Evolutionary conservation across 768 basidiomycete species (phyloP), one percentile per base, ranked within the genome.

Genomic region (Tremella mesenterica): DNA sequence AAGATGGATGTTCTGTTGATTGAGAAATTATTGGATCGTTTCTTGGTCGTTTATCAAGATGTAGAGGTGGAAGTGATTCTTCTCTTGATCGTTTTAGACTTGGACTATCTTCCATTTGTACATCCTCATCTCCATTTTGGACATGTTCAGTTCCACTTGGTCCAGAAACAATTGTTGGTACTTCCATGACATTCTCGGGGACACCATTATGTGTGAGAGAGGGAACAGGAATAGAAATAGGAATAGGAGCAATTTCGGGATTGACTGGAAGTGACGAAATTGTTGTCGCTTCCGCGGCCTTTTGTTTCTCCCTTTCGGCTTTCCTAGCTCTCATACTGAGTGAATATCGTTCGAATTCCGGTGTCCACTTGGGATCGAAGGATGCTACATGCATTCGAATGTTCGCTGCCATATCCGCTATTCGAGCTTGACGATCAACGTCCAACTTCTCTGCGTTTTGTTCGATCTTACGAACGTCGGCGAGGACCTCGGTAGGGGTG

Each of bases 281-380:
- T n/a, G n/a, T n/a, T 8, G 27, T 21, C 30, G 41, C 39, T n/a
- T 23, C 46, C 20, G 38, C 38, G 4, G 38, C 38, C 44, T 57
- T 59, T 33, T 30, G 30, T 49, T 75, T 68, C 44, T 65, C 65
- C 28, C 59, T 62, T 29, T 59, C 58, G 8, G 60, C 61, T 29
- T 61, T 86, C 77, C 74, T 83, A 80, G 54, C 82, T 75, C 61
- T 47, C 68, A 92, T 86, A 21, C 77, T 54, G 28, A 59, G 68
- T 13, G 88, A 85, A 86, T 92, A 91, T 58, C 86, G 79, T 69
- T 86, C 84, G 70, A 92, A 96, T 70, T 96, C 93, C 26, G 83
- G 53, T 47, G 77, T 76, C 70, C 95, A 85, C 48, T 81, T 78
- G 0, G 54, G 63, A 46, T 70, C 68, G 47, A 70, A 70, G 0